Evolutionary conservation across 495 filamentous ascomycete species (phyloP).

Genomic region (Neurospora sp.): DNA sequence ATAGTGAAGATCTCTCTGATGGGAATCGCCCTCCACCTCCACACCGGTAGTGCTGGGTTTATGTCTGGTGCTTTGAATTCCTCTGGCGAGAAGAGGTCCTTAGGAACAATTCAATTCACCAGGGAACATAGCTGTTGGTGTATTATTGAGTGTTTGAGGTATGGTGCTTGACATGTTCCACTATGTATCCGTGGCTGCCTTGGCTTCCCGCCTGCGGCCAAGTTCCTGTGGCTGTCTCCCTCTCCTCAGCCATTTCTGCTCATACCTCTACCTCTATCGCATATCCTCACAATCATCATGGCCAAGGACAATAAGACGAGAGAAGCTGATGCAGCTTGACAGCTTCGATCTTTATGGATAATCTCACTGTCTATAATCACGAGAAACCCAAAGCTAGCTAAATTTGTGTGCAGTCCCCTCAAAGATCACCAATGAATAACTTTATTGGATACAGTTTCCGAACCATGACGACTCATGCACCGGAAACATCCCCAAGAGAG

Average conservation of each 20-base stretch:
- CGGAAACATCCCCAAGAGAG: not conserved
- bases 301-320: not conserved
- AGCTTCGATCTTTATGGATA: not conserved
- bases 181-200: constrained; percentile 9
- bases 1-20: no score
- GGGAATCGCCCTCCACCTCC: no score
- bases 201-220: not conserved
- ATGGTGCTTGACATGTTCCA: constrained; percentile 13
- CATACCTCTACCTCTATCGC: not conserved
- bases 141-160: not conserved
- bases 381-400: not conserved
- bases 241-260: not conserved
- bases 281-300: not conserved
- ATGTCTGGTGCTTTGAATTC: no score
- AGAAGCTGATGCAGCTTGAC: not conserved
- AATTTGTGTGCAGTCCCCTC: not conserved
- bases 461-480: not conserved
- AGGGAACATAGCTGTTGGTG: not conserved
- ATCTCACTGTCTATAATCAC: not conserved
- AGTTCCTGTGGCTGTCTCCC: not conserved
- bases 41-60: no score
- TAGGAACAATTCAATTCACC: not conserved
- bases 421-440: not conserved
- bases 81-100: no score
- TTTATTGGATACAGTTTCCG: not conserved